phyloP scores from a whole-genome alignment of 2,329 filamentous ascomycete species.

The Diaporthe citriasiana region DNA sequence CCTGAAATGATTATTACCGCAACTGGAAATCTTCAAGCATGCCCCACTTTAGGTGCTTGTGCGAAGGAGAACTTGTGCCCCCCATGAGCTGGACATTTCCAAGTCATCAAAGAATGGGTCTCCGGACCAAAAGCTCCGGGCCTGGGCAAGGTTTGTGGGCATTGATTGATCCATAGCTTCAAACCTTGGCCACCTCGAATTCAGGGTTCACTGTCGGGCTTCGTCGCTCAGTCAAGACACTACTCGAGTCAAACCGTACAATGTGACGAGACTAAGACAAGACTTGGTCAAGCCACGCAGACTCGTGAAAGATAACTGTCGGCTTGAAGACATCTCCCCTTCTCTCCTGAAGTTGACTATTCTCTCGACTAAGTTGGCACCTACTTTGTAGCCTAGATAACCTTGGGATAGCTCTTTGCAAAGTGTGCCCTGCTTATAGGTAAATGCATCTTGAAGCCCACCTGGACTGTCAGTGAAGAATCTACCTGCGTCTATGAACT shows the following conservation, averaged over 20 bases:
- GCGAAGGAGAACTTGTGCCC: not conserved
- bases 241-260: constrained; percentile 15
- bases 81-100: not conserved
- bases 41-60: not conserved
- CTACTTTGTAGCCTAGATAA: not conserved
- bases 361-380: not conserved
- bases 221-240: constrained; percentile 2
- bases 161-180: constrained; percentile 16
- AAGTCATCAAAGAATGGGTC: not conserved
- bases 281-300: not conserved
- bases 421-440: too few relatives aligned
- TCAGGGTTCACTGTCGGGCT: not conserved
- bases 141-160: not conserved
- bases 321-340: not conserved
- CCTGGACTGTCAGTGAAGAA: not conserved
- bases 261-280: not conserved
- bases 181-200: constrained; percentile 11
- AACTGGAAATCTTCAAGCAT: not conserved
- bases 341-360: not conserved
- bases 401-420: not conserved
- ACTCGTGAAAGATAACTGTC: not conserved
- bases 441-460: not conserved
- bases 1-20: not conserved
- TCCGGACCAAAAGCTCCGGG: constrained; percentile 17
- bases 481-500: not conserved